Evolutionary conservation across 371 early-diverging fungal species (phyloP), one percentile per base, ranked within the genome.

Genomic region (Mortierella sp.): DNA sequence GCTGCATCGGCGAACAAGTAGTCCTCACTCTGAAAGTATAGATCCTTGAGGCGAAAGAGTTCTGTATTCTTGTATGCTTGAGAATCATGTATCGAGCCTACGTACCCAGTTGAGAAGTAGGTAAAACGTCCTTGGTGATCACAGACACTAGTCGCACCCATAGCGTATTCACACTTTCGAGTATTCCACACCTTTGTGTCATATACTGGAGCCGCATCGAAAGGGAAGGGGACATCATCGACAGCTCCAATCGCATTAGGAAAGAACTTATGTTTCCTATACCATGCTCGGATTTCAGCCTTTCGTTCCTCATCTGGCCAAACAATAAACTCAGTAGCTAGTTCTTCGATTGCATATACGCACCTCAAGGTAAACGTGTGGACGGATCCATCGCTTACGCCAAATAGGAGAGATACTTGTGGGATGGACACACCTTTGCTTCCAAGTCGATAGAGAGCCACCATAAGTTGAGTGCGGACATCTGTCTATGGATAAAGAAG

Each of bases 181-280:
- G 61, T 60, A 17, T 23, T 51, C 64, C 59, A 70, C 4, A 64
- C 15, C 0, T 12, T 3, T 0, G 64, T 22, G 3, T 70, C 64
- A 4, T 40, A 51, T 9, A 29, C 13, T 0, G 72, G 72, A 2
- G 53, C 55, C 7, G 2, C 7, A 3, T 53, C 51, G 22, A 67
- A 58, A 0, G 64, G 64, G 31, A 73, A 58, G 1, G 3, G 26
- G 2, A 67, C 59, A 1, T 67, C 68, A 40, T 73, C 73, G 3
- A 73, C 42, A 19, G 59, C 64, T 19, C 74, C 74, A n/a, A 73
- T 61, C 7, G 37, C 34, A 22, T 67, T 28, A 10, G 68, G 68
- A 26, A 73, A 67, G 26, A 42, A 40, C 26, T 53, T 35, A 0
- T 57, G 26, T 3, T 56, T 1, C 54, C 59, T 56, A 51, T 66